Percentiles rank a stretch among this genome's conserved stretches.
Conservation (phyloP, 2,329 filamentous ascomycete species). For the Xylariomycetidae sp. region DNA sequence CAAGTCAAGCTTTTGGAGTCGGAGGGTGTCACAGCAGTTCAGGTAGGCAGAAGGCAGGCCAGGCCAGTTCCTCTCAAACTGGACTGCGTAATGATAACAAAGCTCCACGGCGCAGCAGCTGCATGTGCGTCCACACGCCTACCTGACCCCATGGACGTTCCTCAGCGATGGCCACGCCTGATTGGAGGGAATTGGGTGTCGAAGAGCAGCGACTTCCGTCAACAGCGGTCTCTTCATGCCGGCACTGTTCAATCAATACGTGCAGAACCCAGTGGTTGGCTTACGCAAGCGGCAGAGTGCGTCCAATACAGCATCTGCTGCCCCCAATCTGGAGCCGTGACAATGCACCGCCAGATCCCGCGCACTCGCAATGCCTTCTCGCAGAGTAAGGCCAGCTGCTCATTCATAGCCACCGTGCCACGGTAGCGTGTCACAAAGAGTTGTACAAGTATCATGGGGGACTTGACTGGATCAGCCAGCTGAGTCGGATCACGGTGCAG, state of each 20-base stretch:
- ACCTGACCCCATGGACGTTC: constrained; percentile 2
- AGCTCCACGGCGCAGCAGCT: constrained; percentile 24
- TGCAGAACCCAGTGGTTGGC: constrained; percentile 14
- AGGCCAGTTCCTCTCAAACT: too few species aligned
- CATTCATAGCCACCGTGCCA: too few species aligned
- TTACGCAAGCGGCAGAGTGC: constrained; percentile 16
- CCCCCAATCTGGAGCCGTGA: too few species aligned
- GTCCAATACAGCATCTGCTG: constrained; percentile 18
- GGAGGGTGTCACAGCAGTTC: constrained; percentile 23
- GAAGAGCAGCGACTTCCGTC: constrained; percentile 12
- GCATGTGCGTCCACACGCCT: too few species aligned
- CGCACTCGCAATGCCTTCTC: too few species aligned
- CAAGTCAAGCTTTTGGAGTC: constrained; percentile 20
- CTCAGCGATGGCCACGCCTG: constrained; percentile 6
- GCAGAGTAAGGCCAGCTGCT: too few species aligned
- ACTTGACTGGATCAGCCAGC: too few species aligned
- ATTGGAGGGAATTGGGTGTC: constrained; percentile 24
- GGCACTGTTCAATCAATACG: constrained; percentile 21
- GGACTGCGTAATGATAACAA: too few species aligned
- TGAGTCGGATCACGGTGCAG: too few species aligned
- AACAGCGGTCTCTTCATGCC: constrained; percentile 18
- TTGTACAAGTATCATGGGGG: too few species aligned
- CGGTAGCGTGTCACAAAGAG: too few species aligned
- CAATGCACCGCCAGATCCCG: too few species aligned
- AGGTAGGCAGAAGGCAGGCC: constrained; percentile 3